These are phyloP conservation scores for Globisporangium paroecandrum DNA, from an alignment of 352 stramenopile genomes.

Conservation along the genomic window DNA sequence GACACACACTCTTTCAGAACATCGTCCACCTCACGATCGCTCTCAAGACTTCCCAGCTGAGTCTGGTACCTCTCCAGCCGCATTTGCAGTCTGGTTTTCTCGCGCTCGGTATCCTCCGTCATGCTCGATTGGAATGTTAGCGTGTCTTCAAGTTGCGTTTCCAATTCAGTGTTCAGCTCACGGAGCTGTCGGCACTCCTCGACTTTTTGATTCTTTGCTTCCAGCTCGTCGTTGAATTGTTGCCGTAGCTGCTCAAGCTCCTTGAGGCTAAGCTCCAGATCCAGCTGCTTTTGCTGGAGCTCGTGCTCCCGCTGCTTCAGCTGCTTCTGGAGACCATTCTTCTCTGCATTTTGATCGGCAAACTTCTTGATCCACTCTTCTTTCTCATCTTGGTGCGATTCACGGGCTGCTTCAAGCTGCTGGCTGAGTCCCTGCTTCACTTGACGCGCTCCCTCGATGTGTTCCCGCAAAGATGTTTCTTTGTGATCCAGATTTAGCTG, in stretches of 20 bases:
- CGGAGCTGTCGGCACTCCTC: constrained; percentile 27
- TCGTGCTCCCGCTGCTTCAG: constrained; percentile 42
- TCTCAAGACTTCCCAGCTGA: constrained; percentile 49
- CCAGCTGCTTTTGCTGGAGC: constrained; percentile 29
- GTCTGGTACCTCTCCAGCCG: constrained; percentile 54
- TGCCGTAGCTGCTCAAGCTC: constrained; percentile 39
- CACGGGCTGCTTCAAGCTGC: constrained; percentile 35
- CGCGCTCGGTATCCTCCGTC: constrained; percentile 30
- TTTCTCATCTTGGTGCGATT: constrained; percentile 38
- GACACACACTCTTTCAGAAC: constrained; percentile 53
- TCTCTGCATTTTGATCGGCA: constrained; percentile 60
- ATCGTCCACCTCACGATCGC: constrained; percentile 48
- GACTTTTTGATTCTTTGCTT: constrained; percentile 21
- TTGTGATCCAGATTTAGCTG: constrained; percentile 49
- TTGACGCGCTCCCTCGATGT: constrained; percentile 27
- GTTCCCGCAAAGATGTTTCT: constrained; percentile 29
- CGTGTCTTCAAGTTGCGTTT: constrained; percentile 28
- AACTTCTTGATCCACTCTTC: constrained; percentile 64
- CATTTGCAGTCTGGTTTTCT: constrained; percentile 30
- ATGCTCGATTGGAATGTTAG: constrained; percentile 15
- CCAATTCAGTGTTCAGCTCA: constrained; percentile 24
- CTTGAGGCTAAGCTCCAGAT: constrained; percentile 45
- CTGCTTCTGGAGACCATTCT: constrained; percentile 45
- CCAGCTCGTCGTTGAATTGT: constrained; percentile 31
- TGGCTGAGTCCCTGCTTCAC: constrained; percentile 35